Evolutionary conservation across 2,329 filamentous ascomycete genomes (phyloP).

Genomic region (Talaromyces atroroseus): DNA sequence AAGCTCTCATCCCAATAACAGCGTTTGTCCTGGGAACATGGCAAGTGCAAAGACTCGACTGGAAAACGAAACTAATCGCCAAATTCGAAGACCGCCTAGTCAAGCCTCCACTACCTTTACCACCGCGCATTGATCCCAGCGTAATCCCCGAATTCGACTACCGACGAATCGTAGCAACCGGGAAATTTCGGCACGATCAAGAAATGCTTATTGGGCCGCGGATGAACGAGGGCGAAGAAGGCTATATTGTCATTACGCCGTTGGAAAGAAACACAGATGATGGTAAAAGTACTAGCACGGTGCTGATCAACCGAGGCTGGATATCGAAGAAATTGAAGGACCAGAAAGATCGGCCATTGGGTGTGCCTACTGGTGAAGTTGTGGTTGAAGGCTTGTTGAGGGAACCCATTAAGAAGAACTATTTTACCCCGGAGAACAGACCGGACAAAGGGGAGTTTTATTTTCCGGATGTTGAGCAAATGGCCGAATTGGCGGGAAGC

Average conservation of each 20-base stretch:
- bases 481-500: constrained; percentile 75
- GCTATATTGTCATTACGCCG: constrained; percentile 87
- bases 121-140: constrained; percentile 72
- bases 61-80: constrained; percentile 90
- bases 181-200: constrained; percentile 73
- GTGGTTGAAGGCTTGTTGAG: constrained; percentile 77
- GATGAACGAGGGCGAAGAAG: constrained; percentile 81
- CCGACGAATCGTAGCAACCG: constrained; percentile 70
- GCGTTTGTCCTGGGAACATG: constrained; percentile 87
- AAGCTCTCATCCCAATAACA: constrained; percentile 78
- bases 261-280: constrained; percentile 56
- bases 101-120: constrained; percentile 77
- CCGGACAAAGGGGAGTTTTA: constrained; percentile 84
- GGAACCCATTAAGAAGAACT: constrained; percentile 93
- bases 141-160: constrained; percentile 88
- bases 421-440: constrained; percentile 88
- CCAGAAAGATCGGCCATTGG: constrained; percentile 58
- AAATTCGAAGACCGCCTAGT: constrained; percentile 88
- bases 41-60: constrained; percentile 87
- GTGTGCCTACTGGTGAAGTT: constrained; percentile 65
- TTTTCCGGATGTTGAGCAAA: constrained; percentile 88
- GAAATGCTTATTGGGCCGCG: constrained; percentile 96
- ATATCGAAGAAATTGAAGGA: constrained; percentile 69
- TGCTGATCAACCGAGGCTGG: constrained; percentile 89
- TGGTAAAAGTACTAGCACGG: constrained; percentile 54